phyloP scores from a whole-genome alignment of 768 basidiomycete species.

The Ramaria sp. region DNA sequence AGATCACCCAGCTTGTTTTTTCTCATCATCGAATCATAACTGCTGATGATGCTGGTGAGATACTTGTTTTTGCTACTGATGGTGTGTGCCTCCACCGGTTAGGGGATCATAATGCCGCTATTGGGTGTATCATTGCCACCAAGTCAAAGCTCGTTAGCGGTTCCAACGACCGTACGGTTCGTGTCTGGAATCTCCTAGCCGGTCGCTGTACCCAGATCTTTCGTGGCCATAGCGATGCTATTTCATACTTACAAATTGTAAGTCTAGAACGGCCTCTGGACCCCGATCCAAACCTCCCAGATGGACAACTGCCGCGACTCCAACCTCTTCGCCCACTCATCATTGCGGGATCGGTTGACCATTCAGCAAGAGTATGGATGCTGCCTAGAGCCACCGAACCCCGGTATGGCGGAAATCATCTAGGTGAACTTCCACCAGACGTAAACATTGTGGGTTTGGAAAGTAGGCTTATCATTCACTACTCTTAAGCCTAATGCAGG shows the following conservation, averaged over 20 bases:
- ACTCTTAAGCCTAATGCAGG: constrained; percentile 45
- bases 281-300: constrained; percentile 53
- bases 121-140: too few species aligned
- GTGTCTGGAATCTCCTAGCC: background rate
- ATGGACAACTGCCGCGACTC: constrained; percentile 45
- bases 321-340: constrained; percentile 58
- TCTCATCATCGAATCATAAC: too few species aligned
- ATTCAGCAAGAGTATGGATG: constrained; percentile 55
- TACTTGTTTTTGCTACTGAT: too few species aligned
- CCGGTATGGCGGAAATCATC: too few species aligned
- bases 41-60: too few species aligned
- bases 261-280: constrained; percentile 79
- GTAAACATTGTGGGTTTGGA: too few species aligned
- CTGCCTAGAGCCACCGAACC: constrained; percentile 59
- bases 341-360: constrained; percentile 63
- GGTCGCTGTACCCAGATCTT: constrained; percentile 96
- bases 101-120: too few species aligned
- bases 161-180: too few species aligned
- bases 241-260: constrained; percentile 93
- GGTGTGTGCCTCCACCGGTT: too few species aligned
- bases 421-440: too few species aligned
- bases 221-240: constrained; percentile 90
- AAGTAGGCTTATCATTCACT: constrained; percentile 3
- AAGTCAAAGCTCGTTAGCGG: too few species aligned
- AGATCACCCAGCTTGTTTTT: too few species aligned